These are phyloP conservation scores for Phytophthora colocasiae DNA, from an alignment of 352 stramenopile species.

Conservation along the genomic window DNA sequence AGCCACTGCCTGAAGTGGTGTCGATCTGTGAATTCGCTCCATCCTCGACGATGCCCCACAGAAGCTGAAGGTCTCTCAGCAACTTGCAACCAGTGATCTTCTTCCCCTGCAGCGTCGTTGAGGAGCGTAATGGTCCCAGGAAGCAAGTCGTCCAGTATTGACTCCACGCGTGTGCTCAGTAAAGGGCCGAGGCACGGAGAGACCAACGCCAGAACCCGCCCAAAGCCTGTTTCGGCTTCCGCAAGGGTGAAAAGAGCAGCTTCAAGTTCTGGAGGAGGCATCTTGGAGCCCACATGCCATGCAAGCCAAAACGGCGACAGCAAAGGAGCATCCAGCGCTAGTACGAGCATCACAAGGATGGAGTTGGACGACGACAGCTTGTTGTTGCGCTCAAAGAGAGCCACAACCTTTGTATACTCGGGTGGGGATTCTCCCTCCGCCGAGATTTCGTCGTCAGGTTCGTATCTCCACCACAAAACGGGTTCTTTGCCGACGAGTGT, in stretches of 20 bases:
- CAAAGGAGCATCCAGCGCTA: slow-evolving; percentile 71
- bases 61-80: slow-evolving; percentile 39
- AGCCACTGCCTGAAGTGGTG: slow-evolving; percentile 65
- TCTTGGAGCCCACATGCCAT: slow-evolving; percentile 66
- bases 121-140: slow-evolving; percentile 63
- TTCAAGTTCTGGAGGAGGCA: slow-evolving; percentile 43
- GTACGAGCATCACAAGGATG: slow-evolving; percentile 64
- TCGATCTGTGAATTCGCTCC: slow-evolving; percentile 42
- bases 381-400: slow-evolving; percentile 59
- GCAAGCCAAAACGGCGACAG: slow-evolving; percentile 68
- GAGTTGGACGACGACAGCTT: slow-evolving; percentile 64
- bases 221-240: slow-evolving; percentile 18
- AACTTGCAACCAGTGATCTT: slow-evolving; percentile 47
- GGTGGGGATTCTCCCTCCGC: slow-evolving; percentile 3
- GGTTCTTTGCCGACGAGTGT: slow-evolving; percentile 41
- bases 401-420: slow-evolving; percentile 62
- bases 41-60: slow-evolving; percentile 59
- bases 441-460: slow-evolving; percentile 40
- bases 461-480: slow-evolving; percentile 69
- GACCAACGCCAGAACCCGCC: slow-evolving; percentile 20
- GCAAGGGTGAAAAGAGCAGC: slow-evolving; percentile 15
- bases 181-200: slow-evolving; percentile 45
- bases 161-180: slow-evolving; percentile 44
- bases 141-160: slow-evolving; percentile 55
- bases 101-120: slow-evolving; percentile 41